Evolutionary conservation across 768 basidiomycete species (phyloP), one percentile per base, ranked within the genome.

Genomic region (Mycena albidolilacea): DNA sequence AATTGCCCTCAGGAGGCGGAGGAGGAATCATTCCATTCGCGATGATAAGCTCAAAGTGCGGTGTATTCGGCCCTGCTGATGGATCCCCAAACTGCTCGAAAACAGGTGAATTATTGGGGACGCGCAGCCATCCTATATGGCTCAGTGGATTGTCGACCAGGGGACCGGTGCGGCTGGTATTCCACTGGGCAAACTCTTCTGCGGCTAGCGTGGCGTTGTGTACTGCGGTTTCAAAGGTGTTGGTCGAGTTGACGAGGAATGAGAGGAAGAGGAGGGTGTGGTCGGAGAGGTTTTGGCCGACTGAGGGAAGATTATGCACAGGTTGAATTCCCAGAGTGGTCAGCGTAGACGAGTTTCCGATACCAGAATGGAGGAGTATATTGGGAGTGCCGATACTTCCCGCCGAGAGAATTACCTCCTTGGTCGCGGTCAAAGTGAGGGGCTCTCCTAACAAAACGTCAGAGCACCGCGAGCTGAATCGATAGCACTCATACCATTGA

Each of bases 341-440:
- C 14, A 89, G 90, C 0, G 88, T 97, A 35, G 90, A 91, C 2
- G 85, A 90, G 62, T 72, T 97, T 23, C 70, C 70, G 15, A 71
- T 67, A 4, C 72, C 81, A 0, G 84, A 77, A 9, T 77, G 67
- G 15, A 67, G 5, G 11, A 67, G 39, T 8, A 67, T 59, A 41
- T 12, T 58, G 0, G 82, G 80, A 1, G 80, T 80, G 0, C 76
- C 79, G 48, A 81, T 70, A 7, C 76, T 64, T n/a, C 82, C 81
- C 5, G 79, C 77, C 1, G 80, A 81, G 0, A 83, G 75, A 30
- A 83, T 79, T 12, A 83, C 73, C 57, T 83, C 82, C 54, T 77
- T 78, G 7, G 52, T 67, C 1, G 81, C 81, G 5, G 72, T 78
- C 2, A 82, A 10, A 5, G 57, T 67, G 35, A 43, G n/a, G 15